Evolutionary conservation across 768 basidiomycete genomes (phyloP), one percentile per base, ranked within the genome.

Genomic region (Megacollybia marginata): DNA sequence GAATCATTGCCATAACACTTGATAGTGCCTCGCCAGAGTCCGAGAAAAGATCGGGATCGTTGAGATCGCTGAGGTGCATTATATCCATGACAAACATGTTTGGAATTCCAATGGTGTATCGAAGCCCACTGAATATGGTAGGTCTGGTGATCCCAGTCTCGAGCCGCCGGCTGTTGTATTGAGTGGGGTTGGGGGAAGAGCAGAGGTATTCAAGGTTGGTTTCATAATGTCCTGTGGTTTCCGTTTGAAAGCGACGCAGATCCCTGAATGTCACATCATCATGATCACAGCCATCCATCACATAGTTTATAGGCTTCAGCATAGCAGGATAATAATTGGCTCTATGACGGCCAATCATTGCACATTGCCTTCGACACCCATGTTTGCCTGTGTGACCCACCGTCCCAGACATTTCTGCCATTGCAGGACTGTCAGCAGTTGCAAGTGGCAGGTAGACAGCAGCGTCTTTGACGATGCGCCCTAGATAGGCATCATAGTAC

Each of bases 61-160:
- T 71, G 59, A 54, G 74, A 75, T 20, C 60, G 62, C 0, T 44
- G 28, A 0, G 72, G 73, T 40, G 38, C 38, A 40, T 40, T 13
- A 40, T 40, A 8, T 40, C 38, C 38, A 40, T 15, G 15, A 40
- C 38, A 18, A 40, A 40, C 38, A 40, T 40, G 4, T 72, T 47
- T 0, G 59, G 57, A 9, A 73, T 60, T 0, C 47, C 60, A 3
- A 23, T 45, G 0, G 38, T 19, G 0, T 44, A 44, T 0, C 42
- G 16, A 9, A 78, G 55, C 1, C 69, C 69, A 13, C 57, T 56
- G 18, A 76, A 63, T 9, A 77, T 58, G 1, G 56, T 65, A 0
- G 68, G 66, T 34, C 67, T 69, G 0, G 47, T 57, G 10, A 74
- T 57, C 0, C 72, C 72, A 1, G 68, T 72, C 4, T 58, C 55